These are phyloP conservation scores for Solanum hybrid DNA, from an alignment of 305 asterid genomes.

Conservation along the genomic window DNA sequence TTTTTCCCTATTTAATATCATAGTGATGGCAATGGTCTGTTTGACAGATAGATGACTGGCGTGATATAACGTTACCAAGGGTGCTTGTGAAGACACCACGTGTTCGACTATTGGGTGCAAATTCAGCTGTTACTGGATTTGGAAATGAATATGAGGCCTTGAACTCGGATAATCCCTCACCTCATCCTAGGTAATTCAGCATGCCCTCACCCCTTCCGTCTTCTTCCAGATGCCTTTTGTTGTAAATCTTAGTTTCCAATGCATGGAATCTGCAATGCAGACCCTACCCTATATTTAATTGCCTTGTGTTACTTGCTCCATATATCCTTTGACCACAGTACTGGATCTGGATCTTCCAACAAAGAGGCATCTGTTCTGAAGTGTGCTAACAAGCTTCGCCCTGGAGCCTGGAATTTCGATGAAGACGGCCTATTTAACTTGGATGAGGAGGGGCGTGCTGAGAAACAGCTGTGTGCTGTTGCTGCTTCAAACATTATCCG, in stretches of 20 bases:
- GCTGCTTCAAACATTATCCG: conserved; percentile 89
- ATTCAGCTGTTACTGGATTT: conserved; percentile 80
- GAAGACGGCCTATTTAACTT: conserved; percentile 92
- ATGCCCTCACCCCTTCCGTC: background rate
- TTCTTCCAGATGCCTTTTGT: background rate
- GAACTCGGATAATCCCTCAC: conserved; percentile 45
- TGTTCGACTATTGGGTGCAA: conserved; percentile 60
- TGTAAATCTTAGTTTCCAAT: background rate
- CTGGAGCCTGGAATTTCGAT: conserved; percentile 90
- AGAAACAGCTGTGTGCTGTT: conserved; percentile 88
- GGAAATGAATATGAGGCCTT: conserved; percentile 69
- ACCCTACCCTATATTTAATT: background rate
- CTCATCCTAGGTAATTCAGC: conserved; percentile 42
- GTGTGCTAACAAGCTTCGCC: conserved; percentile 38
- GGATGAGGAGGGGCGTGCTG: conserved; percentile 86
- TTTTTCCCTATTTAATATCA: background rate
- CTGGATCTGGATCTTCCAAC: conserved; percentile 47
- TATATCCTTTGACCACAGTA: conserved; percentile 25
- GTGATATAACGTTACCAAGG: conserved; percentile 87
- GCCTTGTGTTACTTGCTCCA: background rate
- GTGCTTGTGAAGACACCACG: conserved; percentile 71
- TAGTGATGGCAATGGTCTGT: background rate
- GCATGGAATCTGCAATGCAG: background rate
- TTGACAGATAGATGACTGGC: conserved; percentile 94
- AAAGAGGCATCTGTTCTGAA: conserved; percentile 50